Conservation (phyloP, 106 monocot species). For the Platanthera guangdongensis region DNA sequence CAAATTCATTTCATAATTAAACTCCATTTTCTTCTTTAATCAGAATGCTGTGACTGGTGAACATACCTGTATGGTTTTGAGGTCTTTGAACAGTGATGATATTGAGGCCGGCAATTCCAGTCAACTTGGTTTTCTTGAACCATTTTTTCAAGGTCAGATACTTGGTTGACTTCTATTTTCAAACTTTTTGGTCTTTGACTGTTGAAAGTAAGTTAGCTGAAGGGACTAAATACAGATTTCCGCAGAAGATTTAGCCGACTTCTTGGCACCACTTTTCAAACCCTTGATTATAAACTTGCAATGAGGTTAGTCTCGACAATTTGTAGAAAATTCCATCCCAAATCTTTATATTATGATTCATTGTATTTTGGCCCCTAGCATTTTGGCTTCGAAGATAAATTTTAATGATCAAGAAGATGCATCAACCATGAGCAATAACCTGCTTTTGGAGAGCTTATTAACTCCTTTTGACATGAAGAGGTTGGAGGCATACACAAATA, state of each 20-base stretch:
- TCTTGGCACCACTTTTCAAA: slow-evolving; percentile 42
- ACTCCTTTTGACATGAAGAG: slow-evolving; percentile 87
- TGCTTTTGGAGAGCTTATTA: slow-evolving; percentile 23
- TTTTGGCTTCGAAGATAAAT: slow-evolving; percentile 65
- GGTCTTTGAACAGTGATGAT: slow-evolving; percentile 66
- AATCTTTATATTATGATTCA: neutral
- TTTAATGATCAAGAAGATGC: slow-evolving; percentile 40
- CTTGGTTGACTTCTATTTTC: neutral
- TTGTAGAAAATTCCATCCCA: slow-evolving; percentile 3
- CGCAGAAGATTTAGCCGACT: slow-evolving; percentile 67
- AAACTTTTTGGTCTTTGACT: neutral
- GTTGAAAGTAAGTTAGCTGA: slow-evolving; percentile 1
- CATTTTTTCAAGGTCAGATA: slow-evolving; percentile 75
- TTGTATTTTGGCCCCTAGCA: slow-evolving; percentile 27
- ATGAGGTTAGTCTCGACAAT: slow-evolving; percentile 70
- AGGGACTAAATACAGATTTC: slow-evolving; percentile 55
- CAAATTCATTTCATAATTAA: neutral
- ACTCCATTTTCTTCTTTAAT: slow-evolving; percentile 3
- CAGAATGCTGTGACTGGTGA: slow-evolving; percentile 95
- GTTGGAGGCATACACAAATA: slow-evolving; percentile 67
- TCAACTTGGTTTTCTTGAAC: slow-evolving; percentile 64
- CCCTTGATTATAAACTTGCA: slow-evolving; percentile 74
- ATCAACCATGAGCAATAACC: slow-evolving; percentile 9
- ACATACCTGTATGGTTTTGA: slow-evolving; percentile 89
- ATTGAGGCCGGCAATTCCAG: slow-evolving; percentile 38